phyloP scores from a whole-genome alignment of 208 protist genomes.

The Leishmania amazonensis region DNA sequence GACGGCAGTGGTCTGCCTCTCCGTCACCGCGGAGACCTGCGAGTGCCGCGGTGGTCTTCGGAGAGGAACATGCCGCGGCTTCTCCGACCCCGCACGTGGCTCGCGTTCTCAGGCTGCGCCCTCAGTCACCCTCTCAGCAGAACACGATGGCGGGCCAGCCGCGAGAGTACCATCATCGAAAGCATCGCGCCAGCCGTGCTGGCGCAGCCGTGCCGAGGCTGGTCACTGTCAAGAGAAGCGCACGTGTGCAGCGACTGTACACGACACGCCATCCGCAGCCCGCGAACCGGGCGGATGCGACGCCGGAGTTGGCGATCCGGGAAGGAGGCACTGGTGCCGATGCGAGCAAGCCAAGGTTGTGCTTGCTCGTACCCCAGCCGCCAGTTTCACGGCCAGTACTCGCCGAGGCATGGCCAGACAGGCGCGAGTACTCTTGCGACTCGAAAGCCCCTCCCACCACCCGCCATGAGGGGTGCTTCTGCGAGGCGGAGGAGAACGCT shows the following conservation, averaged over 20 bases:
- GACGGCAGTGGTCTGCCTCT: constrained; percentile 4
- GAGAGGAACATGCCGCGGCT: background rate
- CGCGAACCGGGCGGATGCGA: background rate
- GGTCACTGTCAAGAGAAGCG: background rate
- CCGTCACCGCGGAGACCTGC: constrained; percentile 14
- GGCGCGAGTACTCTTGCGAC: constrained; percentile 7
- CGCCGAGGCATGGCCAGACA: constrained; percentile 9
- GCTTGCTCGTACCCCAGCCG: background rate
- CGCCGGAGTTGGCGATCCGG: background rate
- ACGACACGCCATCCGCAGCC: constrained; percentile 15
- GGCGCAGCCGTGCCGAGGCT: background rate
- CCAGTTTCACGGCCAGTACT: background rate
- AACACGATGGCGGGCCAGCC: constrained; percentile 8
- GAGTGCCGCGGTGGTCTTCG: background rate
- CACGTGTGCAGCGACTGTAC: constrained; percentile 11
- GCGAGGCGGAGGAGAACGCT: background rate
- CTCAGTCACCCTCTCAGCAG: constrained; percentile 9
- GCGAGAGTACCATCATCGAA: background rate
- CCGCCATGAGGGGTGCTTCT: constrained; percentile 3
- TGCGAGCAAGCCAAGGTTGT: background rate
- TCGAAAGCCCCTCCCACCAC: constrained; percentile 13
- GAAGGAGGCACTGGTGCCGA: background rate
- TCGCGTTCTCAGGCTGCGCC: constrained; percentile 7
- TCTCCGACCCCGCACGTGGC: background rate
- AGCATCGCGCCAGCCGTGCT: background rate